Percentiles rank a stretch among this genome's conserved stretches.
Evolutionary conservation across 495 filamentous ascomycete genomes (phyloP).

Genomic region (Lasiosphaeria miniovina): DNA sequence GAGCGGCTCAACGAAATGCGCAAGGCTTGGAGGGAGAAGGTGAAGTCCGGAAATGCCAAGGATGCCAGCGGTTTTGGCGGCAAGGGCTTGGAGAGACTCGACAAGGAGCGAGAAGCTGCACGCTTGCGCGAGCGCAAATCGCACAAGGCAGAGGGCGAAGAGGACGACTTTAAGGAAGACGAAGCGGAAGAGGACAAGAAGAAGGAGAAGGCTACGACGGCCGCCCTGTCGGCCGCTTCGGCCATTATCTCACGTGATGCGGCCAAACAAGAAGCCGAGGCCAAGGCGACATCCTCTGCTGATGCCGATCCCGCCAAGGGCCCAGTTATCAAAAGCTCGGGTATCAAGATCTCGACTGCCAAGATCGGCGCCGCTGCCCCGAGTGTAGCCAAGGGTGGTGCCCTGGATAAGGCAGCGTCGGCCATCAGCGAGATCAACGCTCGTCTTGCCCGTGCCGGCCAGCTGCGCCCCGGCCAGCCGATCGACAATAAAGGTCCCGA

Average conservation of each 20-base stretch:
- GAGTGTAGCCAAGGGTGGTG: conserved; percentile 55
- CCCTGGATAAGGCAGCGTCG: conserved; percentile 77
- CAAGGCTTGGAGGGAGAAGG: conserved; percentile 76
- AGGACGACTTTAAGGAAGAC: conserved; percentile 81
- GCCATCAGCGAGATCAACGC: conserved; percentile 85
- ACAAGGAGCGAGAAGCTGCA: conserved; percentile 83
- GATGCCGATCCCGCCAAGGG: conserved; percentile 28
- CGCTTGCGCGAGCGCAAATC: conserved; percentile 80
- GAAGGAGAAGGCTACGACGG: conserved; percentile 60
- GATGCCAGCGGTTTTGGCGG: conserved; percentile 87
- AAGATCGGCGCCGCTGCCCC: conserved; percentile 35
- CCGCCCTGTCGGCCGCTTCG: conserved; percentile 58
- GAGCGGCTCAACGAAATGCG: conserved; percentile 59
- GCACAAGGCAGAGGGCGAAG: conserved; percentile 86
- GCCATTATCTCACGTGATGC: conserved; percentile 52
- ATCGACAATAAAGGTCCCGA: conserved; percentile 99
- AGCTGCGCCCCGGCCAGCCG: conserved; percentile 84
- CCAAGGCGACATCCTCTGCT: conserved; percentile 54
- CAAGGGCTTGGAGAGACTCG: conserved; percentile 86
- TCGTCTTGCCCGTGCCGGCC: conserved; percentile 79
- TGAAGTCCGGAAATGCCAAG: conserved; percentile 89
- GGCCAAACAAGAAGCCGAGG: conserved; percentile 27
- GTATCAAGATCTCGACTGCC: conserved; percentile 5
- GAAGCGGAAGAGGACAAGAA: conserved; percentile 55
- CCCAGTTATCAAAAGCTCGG: not conserved